Evolutionary conservation across 495 filamentous ascomycete species (phyloP).

Genomic region (Hyaloscypha finlandica): DNA sequence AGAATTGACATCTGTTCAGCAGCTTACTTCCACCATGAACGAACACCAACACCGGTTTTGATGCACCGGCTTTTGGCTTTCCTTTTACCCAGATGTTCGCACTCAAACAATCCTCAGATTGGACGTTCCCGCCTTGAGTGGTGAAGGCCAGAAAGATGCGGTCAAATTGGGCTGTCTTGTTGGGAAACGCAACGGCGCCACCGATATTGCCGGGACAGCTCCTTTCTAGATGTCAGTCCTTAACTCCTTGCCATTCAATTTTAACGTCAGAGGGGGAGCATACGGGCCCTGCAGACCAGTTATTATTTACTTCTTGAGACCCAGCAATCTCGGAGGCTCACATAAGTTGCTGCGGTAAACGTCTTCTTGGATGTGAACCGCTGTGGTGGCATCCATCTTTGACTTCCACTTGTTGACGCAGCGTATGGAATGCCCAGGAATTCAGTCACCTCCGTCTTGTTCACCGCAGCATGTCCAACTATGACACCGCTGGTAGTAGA

Average conservation of each 20-base stretch:
- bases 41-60: conserved; percentile 38
- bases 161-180: conserved; percentile 14
- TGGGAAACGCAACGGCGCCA: neutral
- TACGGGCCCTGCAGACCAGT: neutral
- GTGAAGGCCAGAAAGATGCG: conserved; percentile 5
- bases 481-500: neutral
- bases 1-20: neutral
- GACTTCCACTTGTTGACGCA: neutral
- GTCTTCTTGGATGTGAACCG: neutral
- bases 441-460: neutral
- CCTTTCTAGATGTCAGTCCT: neutral
- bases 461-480: neutral
- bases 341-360: neutral
- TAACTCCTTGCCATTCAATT: neutral
- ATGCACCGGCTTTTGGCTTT: neutral
- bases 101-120: conserved; percentile 54
- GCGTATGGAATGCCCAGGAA: conserved; percentile 6
- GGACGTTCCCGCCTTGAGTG: conserved; percentile 18
- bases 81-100: conserved; percentile 48
- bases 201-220: conserved; percentile 2
- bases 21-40: conserved; percentile 35
- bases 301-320: neutral
- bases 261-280: neutral
- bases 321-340: neutral
- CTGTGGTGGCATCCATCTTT: conserved; percentile 1